phyloP scores from a whole-genome alignment of 2,329 filamentous ascomycete genomes.

The Herpotrichia juniperi region DNA sequence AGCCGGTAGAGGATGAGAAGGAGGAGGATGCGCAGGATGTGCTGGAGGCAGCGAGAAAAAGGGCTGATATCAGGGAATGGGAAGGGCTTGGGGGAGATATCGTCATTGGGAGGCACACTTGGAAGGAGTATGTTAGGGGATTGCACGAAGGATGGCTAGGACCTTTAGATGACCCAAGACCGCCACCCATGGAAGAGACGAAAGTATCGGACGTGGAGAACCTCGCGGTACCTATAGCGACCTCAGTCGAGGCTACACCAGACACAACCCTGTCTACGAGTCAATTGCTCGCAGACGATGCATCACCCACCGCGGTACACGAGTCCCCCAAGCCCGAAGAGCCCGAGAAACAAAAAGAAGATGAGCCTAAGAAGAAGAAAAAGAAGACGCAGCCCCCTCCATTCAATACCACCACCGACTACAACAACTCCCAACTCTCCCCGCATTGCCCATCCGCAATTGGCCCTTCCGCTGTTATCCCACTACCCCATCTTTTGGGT shows the following conservation, averaged over 20 bases:
- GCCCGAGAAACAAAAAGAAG: slow-evolving; percentile 40
- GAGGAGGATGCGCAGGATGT: slow-evolving; percentile 58
- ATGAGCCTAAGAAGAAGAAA: slow-evolving; percentile 52
- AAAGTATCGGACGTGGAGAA: slow-evolving; percentile 13
- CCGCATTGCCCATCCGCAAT: slow-evolving; percentile 71
- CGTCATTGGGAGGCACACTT: slow-evolving; percentile 87
- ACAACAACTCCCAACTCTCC: slow-evolving; percentile 70
- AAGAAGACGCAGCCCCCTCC: slow-evolving; percentile 69
- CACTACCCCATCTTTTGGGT: slow-evolving; percentile 88
- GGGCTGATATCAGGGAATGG: slow-evolving; percentile 72
- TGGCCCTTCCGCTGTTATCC: slow-evolving; percentile 73
- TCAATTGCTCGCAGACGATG: slow-evolving; percentile 32
- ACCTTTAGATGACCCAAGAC: slow-evolving; percentile 69
- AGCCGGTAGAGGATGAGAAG: slow-evolving; percentile 24
- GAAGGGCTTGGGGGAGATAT: slow-evolving; percentile 81
- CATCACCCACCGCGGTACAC: slow-evolving; percentile 37
- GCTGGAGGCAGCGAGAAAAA: slow-evolving; percentile 67
- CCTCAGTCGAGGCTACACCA: slow-evolving; percentile 13
- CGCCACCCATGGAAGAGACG: slow-evolving; percentile 31
- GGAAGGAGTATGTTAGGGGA: slow-evolving; percentile 96
- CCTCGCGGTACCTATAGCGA: slow-evolving; percentile 9
- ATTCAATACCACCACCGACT: slow-evolving; percentile 75
- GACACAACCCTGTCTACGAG: slow-evolving; percentile 7
- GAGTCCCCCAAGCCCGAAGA: slow-evolving; percentile 28
- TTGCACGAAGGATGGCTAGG: slow-evolving; percentile 97